Conservation (phyloP, 495 filamentous ascomycete species). For the Penicillium atrosanguineum region DNA sequence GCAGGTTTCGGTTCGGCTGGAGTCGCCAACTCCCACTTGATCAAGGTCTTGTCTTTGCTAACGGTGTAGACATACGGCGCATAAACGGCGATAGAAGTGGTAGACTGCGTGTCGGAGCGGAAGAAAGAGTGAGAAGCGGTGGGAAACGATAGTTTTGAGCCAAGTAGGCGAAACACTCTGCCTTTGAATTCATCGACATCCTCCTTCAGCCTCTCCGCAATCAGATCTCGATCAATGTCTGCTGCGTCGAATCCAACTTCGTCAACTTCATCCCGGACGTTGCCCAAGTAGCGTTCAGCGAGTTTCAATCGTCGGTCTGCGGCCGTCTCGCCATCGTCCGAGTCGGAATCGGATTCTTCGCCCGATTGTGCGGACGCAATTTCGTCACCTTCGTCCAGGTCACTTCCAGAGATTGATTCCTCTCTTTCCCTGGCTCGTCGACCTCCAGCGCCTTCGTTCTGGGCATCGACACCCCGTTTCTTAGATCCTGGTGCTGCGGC, state of each 20-base stretch:
- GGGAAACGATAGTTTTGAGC: slow-evolving; percentile 62
- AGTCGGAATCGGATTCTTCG: slow-evolving; percentile 48
- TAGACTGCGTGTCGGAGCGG: slow-evolving; percentile 69
- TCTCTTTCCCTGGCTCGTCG: slow-evolving; percentile 30
- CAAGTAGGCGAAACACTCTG: slow-evolving; percentile 75
- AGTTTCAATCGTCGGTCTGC: slow-evolving; percentile 83
- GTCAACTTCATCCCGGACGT: slow-evolving; percentile 78
- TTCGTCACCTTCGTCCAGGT: slow-evolving; percentile 61
- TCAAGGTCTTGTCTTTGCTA: slow-evolving; percentile 76
- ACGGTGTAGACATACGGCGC: slow-evolving; percentile 81
- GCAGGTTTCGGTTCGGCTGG: slow-evolving; percentile 30
- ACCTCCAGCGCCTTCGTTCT: slow-evolving; percentile 28
- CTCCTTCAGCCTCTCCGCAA: slow-evolving; percentile 84
- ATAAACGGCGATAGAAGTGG: slow-evolving; percentile 75
- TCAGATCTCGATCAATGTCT: slow-evolving; percentile 86
- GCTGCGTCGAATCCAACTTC: slow-evolving; percentile 87
- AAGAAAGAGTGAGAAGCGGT: slow-evolving; percentile 65
- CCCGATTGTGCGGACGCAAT: slow-evolving; percentile 42
- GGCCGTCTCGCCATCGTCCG: slow-evolving; percentile 73
- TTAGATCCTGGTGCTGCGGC: slow-evolving; percentile 50
- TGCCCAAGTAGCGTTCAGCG: slow-evolving; percentile 90
- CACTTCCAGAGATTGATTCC: slow-evolving; percentile 86
- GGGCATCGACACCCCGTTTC: slow-evolving; percentile 51
- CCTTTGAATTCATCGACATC: slow-evolving; percentile 94
- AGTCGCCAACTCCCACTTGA: slow-evolving; percentile 77